Base-by-base conservation (phyloP, 345 rosid species). In the Camelina laxa region DNA sequence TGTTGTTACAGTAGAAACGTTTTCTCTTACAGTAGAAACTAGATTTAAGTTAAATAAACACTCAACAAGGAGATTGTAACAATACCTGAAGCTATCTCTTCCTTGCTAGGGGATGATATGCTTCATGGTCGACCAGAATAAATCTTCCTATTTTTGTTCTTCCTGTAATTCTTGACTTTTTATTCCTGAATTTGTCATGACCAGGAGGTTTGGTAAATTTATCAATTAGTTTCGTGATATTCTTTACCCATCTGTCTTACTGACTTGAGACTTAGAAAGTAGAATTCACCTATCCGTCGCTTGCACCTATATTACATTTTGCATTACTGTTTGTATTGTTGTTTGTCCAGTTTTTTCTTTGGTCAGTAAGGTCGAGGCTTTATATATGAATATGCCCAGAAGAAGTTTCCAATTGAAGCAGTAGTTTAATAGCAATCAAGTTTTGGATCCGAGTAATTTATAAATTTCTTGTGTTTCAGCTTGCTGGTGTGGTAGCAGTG, bases 401-500 rank as follows among this genome's bases (percentile, higher is more conserved):
- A 49, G 10, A 12, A 51, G 17, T 59, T 14, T 35, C 7, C 16
- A 47, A 2, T 33, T 17, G 12, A 12, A 33, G 12, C 19, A 49
- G 20, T 10, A 22, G 10, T 20, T 15, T 64, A 4, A 60, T 39
- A 24, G 20, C 38, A 60, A 49, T 50, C 59, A 48, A 70, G 24
- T 9, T 48, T 45, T 57, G 54, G 16, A 48, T 56, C 39, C 38
- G 67, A 42, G 48, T 19, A 10, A 3, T 49, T 59, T 6, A 66
- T 17, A 24, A n/a, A 51, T 27, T 4, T 11, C 30, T 76, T 45
- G 9, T 69, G 49, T 24, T 81, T 41, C 83, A 91, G 97, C 90
- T 94, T 80, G 97, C 97, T 1, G 98, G 97, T 73, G 97, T 90
- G 80, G 96, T 91, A 82, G 98, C 98, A 41, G 96, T 91, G 16